Evolutionary conservation across 768 basidiomycete species (phyloP).

Genomic region (Kwoniella heveanensis): DNA sequence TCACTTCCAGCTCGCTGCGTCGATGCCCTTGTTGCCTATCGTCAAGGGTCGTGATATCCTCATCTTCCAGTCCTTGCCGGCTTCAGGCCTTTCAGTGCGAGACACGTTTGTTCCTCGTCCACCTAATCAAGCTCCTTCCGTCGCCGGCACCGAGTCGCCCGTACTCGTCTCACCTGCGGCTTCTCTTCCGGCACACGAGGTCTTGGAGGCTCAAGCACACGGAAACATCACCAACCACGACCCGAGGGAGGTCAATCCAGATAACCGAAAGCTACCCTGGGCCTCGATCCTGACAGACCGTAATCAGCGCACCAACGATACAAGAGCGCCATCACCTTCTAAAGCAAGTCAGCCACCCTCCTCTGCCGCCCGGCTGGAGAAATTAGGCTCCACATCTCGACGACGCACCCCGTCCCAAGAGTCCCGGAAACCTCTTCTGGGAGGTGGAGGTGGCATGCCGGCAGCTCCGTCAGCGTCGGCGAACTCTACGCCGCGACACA

Average conservation of each 20-base stretch:
- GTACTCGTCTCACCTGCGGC: conserved; percentile 15
- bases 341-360: background rate
- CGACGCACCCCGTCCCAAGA: background rate
- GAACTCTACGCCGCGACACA: conserved; percentile 18
- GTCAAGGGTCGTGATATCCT: conserved; percentile 41
- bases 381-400: background rate
- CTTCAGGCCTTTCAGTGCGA: conserved; percentile 31
- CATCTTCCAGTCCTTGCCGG: conserved; percentile 41
- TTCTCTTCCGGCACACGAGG: conserved; percentile 15
- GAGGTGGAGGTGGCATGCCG: background rate
- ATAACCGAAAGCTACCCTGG: conserved; percentile 20
- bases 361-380: background rate
- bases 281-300: conserved; percentile 8
- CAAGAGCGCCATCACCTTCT: background rate
- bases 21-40: conserved; percentile 41
- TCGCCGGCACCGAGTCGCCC: conserved; percentile 6
- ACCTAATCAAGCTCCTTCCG: background rate
- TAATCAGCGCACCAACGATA: background rate
- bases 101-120: conserved; percentile 27
- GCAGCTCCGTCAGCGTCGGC: conserved; percentile 21
- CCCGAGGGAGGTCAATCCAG: conserved; percentile 18
- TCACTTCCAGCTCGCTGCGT: conserved; percentile 39
- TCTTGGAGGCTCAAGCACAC: background rate
- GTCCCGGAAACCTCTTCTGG: conserved; percentile 9
- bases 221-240: background rate